Evolutionary conservation across 306 rosid species (phyloP).

Genomic region (Gynostemma pentaphyllum): DNA sequence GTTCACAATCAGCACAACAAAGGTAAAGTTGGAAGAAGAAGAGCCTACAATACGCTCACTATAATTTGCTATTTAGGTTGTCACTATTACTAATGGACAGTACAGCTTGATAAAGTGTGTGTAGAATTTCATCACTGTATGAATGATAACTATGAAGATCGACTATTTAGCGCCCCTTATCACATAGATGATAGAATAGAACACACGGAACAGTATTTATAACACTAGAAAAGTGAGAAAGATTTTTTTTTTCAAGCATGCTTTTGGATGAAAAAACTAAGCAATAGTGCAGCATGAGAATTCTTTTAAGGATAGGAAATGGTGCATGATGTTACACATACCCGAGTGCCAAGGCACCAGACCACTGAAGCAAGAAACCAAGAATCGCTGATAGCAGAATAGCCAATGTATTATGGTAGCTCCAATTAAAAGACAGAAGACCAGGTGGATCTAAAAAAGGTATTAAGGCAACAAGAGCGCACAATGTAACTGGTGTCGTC

Average conservation of each 20-base stretch:
- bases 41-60: neutral
- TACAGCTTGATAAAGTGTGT: neutral
- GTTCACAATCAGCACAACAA: neutral
- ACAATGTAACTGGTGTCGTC: conserved; percentile 69
- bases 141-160: neutral
- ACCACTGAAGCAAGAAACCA: conserved; percentile 93
- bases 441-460: conserved; percentile 84
- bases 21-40: neutral
- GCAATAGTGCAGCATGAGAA: too few species aligned
- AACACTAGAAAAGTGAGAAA: neutral
- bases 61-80: neutral
- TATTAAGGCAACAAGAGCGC: conserved; percentile 45
- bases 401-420: conserved; percentile 36
- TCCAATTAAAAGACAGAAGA: conserved; percentile 57
- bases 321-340: conserved; percentile 24
- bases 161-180: neutral
- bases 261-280: neutral
- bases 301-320: too few species aligned
- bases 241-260: neutral
- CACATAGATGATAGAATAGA: too few species aligned
- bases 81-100: neutral
- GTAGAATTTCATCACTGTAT: neutral
- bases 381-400: conserved; percentile 64
- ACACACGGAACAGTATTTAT: neutral
- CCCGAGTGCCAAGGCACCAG: conserved; percentile 88